Percentiles rank a stretch among this genome's conserved stretches.
These are phyloP conservation scores for Talaromyces thailandensis DNA, from an alignment of 495 filamentous ascomycete genomes.

Conservation along the genomic window DNA sequence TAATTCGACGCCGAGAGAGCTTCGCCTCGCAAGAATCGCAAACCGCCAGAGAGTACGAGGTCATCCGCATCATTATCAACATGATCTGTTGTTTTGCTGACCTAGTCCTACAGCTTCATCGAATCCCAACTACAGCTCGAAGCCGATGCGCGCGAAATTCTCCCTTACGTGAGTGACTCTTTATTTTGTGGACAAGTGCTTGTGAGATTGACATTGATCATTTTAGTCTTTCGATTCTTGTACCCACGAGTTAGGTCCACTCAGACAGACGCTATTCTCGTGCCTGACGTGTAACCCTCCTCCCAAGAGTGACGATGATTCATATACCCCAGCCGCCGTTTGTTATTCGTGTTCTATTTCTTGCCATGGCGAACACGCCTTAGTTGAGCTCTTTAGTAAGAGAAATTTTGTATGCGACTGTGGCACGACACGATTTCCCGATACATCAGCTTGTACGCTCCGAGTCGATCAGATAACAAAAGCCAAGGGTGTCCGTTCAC, in stretches of 20 bases:
- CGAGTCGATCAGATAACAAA: constrained; percentile 66
- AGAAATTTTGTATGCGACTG: constrained; percentile 96
- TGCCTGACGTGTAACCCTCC: constrained; percentile 91
- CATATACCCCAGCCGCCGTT: constrained; percentile 71
- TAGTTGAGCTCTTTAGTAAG: constrained; percentile 95
- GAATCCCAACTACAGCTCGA: constrained; percentile 83
- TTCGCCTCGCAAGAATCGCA: constrained; percentile 65
- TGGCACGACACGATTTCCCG: constrained; percentile 72
- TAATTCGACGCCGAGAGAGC: constrained; percentile 35
- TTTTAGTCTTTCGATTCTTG: constrained; percentile 80
- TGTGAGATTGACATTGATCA: not conserved
- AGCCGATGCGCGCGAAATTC: constrained; percentile 83
- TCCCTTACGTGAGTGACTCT: constrained; percentile 65
- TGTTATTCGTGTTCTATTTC: constrained; percentile 96
- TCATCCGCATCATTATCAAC: not conserved
- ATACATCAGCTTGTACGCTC: constrained; percentile 62
- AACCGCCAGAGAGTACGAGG: constrained; percentile 73
- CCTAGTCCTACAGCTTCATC: constrained; percentile 55
- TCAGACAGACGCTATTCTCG: constrained; percentile 80
- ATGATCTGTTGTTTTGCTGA: not conserved
- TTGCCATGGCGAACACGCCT: constrained; percentile 88
- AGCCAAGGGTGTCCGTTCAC: constrained; percentile 67
- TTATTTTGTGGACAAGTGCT: not conserved
- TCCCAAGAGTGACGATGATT: constrained; percentile 45
- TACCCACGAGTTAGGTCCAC: constrained; percentile 74